A percentile compares a stretch with the other conserved stretches of the same genome.
These are phyloP conservation scores for Monilinia vaccinii-corymbosi DNA, from an alignment of 2,329 filamentous ascomycete genomes.

Conservation along the genomic window DNA sequence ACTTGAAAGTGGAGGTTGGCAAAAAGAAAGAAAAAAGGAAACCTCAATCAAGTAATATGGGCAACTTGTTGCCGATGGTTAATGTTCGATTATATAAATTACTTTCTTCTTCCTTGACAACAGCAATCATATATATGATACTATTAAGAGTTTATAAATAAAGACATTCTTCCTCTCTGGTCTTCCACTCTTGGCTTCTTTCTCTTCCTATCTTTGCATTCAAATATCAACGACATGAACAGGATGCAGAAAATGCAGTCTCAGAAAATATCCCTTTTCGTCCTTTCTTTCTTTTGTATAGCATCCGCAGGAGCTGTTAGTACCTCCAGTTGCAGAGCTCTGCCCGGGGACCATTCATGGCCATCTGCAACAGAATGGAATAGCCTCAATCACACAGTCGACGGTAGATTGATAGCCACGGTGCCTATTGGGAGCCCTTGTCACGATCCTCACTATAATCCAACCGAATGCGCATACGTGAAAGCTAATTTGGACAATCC, in stretches of 20 bases:
- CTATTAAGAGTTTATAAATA: neutral
- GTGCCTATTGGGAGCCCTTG: conserved; percentile 13
- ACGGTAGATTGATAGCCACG: conserved; percentile 15
- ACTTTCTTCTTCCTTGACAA: neutral
- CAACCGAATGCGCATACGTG: conserved; percentile 9
- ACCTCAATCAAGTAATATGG: too few relatives aligned
- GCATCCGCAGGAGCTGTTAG: neutral
- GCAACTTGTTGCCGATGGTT: too few relatives aligned
- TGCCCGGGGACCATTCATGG: conserved; percentile 16
- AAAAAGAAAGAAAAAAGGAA: too few relatives aligned
- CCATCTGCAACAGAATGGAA: conserved; percentile 13
- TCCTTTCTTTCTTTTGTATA: neutral
- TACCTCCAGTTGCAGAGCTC: neutral
- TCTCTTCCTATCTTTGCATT: neutral
- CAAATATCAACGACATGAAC: neutral
- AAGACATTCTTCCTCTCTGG: neutral
- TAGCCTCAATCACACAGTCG: conserved; percentile 13
- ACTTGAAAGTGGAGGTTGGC: too few relatives aligned
- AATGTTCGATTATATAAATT: too few relatives aligned
- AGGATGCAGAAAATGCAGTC: neutral
- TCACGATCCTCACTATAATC: conserved; percentile 12
- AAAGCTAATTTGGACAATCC: conserved; percentile 9
- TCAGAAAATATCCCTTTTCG: neutral
- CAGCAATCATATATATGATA: neutral
- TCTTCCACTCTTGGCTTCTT: neutral